These are phyloP conservation scores for Celoporthe dispersa DNA, from an alignment of 2,329 filamentous ascomycete genomes.

Conservation along the genomic window DNA sequence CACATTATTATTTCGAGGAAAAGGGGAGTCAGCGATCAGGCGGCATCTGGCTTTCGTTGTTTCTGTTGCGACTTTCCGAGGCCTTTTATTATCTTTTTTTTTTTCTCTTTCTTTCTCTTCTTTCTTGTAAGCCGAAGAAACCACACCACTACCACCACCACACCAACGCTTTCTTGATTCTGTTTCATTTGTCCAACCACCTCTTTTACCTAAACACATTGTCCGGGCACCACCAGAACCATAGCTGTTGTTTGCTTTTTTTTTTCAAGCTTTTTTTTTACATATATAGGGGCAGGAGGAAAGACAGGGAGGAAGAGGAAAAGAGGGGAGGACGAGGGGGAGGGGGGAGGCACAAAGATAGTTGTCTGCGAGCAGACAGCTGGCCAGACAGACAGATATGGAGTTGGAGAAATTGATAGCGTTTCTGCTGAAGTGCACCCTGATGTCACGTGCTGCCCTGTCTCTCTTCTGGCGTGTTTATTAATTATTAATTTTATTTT, in stretches of 20 bases:
- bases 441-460: not conserved
- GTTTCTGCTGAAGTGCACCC: constrained; percentile 10
- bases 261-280: constrained; percentile 37
- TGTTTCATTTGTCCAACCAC: constrained; percentile 32
- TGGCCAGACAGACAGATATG: constrained; percentile 10
- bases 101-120: constrained; percentile 12
- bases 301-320: constrained; percentile 28
- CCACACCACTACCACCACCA: not conserved
- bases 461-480: not conserved
- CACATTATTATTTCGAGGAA: constrained; percentile 21
- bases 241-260: constrained; percentile 26
- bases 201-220: constrained; percentile 20
- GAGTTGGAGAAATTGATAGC: constrained; percentile 24
- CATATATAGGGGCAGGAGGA: constrained; percentile 33
- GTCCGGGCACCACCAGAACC: constrained; percentile 5
- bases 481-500: not conserved
- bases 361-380: constrained; percentile 36
- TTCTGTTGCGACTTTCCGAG: constrained; percentile 17
- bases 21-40: constrained; percentile 25
- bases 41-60: constrained; percentile 25
- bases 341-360: constrained; percentile 22
- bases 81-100: constrained; percentile 15
- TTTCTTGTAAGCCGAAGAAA: not conserved
- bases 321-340: constrained; percentile 24
- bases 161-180: constrained; percentile 21